These are phyloP conservation scores for Amoebophrya sp. DNA, from an alignment of 169 alveolate species.

Conservation along the genomic window DNA sequence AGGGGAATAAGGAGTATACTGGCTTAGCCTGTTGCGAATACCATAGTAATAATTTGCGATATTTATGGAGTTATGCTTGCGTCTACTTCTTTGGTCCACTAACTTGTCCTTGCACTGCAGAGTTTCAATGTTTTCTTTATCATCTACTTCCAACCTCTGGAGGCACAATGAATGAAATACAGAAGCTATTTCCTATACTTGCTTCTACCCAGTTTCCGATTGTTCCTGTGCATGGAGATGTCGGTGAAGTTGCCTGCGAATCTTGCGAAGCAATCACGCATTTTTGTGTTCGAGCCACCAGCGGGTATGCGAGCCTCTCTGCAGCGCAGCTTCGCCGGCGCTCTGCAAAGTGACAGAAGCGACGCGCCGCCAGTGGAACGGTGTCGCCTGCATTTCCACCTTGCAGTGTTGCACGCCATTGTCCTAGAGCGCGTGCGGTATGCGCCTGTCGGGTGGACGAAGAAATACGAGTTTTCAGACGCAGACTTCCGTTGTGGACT, in stretches of 20 bases:
- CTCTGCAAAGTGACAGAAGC: conserved; percentile 31
- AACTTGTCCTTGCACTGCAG: conserved; percentile 40
- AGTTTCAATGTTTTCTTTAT: background rate
- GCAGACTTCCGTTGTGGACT: conserved; percentile 91
- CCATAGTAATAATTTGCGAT: too few relatives aligned
- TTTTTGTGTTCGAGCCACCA: conserved; percentile 93
- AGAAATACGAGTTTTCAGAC: conserved; percentile 90
- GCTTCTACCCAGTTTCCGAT: conserved; percentile 61
- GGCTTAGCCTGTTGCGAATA: too few relatives aligned
- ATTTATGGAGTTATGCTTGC: too few relatives aligned
- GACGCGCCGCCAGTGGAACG: conserved; percentile 45
- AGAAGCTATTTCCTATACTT: background rate
- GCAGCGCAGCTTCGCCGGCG: conserved; percentile 61
- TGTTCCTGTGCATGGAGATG: conserved; percentile 94
- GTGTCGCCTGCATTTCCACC: conserved; percentile 79
- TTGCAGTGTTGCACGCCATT: conserved; percentile 95
- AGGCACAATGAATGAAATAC: too few relatives aligned
- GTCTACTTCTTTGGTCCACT: too few relatives aligned
- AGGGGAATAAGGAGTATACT: too few relatives aligned
- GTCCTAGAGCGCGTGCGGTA: conserved; percentile 78
- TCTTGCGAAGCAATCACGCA: conserved; percentile 83
- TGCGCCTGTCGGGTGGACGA: conserved; percentile 81
- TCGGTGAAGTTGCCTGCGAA: conserved; percentile 84
- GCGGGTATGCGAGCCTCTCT: conserved; percentile 86
- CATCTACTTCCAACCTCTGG: background rate